phyloP scores from a whole-genome alignment of 352 stramenopile species.

The Synura sp. region DNA sequence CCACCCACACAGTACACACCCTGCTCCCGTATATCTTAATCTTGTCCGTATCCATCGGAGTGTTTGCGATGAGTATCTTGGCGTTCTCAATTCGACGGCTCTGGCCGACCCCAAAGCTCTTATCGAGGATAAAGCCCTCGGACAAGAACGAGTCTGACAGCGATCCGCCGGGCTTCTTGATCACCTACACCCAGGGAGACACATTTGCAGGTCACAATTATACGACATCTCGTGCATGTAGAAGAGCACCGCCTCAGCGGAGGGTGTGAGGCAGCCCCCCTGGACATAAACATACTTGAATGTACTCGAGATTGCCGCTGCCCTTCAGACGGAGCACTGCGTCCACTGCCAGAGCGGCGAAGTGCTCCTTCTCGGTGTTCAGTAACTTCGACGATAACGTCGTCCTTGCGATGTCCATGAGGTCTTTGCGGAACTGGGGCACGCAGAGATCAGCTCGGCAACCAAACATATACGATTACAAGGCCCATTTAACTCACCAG shows the following conservation, averaged over 20 bases:
- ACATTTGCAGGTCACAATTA: no score
- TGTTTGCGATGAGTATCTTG: conserved; percentile 98
- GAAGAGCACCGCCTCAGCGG: no score
- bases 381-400: conserved; percentile 97
- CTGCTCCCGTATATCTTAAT: conserved; percentile 99
- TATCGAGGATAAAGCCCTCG: conserved; percentile 96
- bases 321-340: conserved; percentile 92
- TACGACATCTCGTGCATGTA: no score
- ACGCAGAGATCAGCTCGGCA: no score
- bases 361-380: conserved; percentile 96
- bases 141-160: conserved; percentile 96
- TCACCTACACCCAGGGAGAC: conserved; percentile 70
- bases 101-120: conserved; percentile 84
- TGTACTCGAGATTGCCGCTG: conserved; percentile 54
- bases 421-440: conserved; percentile 81
- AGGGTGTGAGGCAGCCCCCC: no score
- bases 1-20: no score
- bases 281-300: no score
- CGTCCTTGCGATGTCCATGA: conserved; percentile 92
- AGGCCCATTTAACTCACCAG: no score
- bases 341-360: conserved; percentile 90
- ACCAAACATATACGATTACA: no score
- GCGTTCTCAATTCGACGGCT: conserved; percentile 93
- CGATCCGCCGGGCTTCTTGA: conserved; percentile 94
- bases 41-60: conserved; percentile 99